These are phyloP conservation scores for Pilatotrama ljubarskyi DNA, from an alignment of 768 basidiomycete species.

Conservation along the genomic window DNA sequence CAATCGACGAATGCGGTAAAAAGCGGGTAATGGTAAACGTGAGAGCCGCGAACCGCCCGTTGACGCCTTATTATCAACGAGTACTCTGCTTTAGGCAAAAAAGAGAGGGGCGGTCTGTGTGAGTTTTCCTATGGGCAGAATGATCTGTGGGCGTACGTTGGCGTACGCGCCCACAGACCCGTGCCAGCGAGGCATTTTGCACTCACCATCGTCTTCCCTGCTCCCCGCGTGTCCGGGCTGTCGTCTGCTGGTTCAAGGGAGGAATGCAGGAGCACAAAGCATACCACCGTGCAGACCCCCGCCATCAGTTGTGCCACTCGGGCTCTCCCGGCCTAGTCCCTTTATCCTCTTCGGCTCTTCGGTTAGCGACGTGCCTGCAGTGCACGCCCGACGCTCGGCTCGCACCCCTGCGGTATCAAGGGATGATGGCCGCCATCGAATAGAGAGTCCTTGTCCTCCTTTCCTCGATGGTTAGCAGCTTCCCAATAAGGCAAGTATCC, in stretches of 20 bases:
- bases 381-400: constrained; percentile 2
- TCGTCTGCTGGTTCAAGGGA: neutral
- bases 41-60: constrained; percentile 13
- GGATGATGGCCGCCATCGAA: neutral
- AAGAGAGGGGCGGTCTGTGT: constrained; percentile 17
- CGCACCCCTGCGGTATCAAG: neutral
- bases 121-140: neutral
- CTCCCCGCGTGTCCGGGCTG: neutral
- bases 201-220: neutral
- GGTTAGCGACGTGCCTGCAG: constrained; percentile 1
- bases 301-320: constrained; percentile 18
- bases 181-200: neutral
- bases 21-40: constrained; percentile 22
- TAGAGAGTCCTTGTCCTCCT: neutral
- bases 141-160: constrained; percentile 18
- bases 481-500: constrained; percentile 15
- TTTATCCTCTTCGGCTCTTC: constrained; percentile 4
- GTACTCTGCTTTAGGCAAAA: constrained; percentile 7
- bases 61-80: constrained; percentile 2
- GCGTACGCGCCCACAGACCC: neutral
- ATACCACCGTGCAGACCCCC: neutral
- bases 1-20: constrained; percentile 24
- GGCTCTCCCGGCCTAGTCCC: constrained; percentile 1
- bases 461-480: neutral
- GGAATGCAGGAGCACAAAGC: constrained; percentile 5